Percentiles rank a stretch among this genome's conserved stretches.
phyloP scores from a whole-genome alignment of 768 basidiomycete species.

The Psilocybe sp. region DNA sequence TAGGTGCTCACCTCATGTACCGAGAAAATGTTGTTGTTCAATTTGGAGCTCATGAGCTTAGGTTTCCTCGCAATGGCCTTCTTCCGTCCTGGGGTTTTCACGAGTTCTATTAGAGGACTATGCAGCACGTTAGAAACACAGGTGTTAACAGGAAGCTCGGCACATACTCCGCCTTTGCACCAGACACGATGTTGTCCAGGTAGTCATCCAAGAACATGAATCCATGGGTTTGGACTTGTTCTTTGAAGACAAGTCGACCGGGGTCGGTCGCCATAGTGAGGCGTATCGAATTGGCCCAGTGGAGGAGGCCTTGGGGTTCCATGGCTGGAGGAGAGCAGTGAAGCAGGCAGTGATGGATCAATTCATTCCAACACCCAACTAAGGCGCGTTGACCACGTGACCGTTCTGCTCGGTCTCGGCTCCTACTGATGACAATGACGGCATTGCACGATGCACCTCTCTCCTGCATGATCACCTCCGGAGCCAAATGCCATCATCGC shows the following conservation, averaged over 20 bases:
- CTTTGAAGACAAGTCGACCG: slow-evolving; percentile 66
- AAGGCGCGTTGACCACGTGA: slow-evolving; percentile 25
- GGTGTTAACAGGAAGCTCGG: background rate
- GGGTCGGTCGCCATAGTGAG: slow-evolving; percentile 70
- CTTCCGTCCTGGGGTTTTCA: slow-evolving; percentile 82
- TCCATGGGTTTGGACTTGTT: slow-evolving; percentile 72
- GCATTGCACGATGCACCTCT: too few relatives aligned
- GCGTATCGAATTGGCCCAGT: slow-evolving; percentile 69
- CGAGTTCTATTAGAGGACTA: slow-evolving; percentile 74
- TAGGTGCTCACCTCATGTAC: slow-evolving; percentile 42
- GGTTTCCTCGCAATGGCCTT: slow-evolving; percentile 52
- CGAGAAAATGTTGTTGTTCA: slow-evolving; percentile 35
- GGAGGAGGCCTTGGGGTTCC: slow-evolving; percentile 52
- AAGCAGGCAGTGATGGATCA: too few relatives aligned
- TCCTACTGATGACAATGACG: too few relatives aligned
- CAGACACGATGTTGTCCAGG: slow-evolving; percentile 66
- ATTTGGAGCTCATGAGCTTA: slow-evolving; percentile 43
- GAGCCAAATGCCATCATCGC: too few relatives aligned
- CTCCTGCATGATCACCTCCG: too few relatives aligned
- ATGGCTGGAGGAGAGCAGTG: slow-evolving; percentile 19
- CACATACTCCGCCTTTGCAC: slow-evolving; percentile 64
- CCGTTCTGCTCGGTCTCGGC: slow-evolving; percentile 1
- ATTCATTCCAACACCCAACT: background rate
- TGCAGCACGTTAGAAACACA: background rate
- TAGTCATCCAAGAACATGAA: slow-evolving; percentile 81